These are phyloP conservation scores for Didymella pomorum DNA, from an alignment of 2,329 filamentous ascomycete genomes.

Conservation along the genomic window DNA sequence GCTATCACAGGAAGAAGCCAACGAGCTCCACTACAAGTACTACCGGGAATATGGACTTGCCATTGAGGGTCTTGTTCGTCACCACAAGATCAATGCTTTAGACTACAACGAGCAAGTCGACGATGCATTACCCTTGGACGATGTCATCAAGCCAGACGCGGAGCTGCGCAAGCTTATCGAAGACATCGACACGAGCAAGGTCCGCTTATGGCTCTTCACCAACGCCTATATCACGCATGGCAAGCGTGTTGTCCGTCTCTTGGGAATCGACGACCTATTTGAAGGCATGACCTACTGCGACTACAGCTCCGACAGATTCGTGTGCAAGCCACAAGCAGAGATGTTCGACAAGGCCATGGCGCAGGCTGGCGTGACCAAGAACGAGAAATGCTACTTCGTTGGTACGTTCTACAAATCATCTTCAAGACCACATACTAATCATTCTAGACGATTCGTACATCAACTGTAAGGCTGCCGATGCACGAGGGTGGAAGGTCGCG, in stretches of 20 bases:
- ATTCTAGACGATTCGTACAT: slow-evolving; percentile 81
- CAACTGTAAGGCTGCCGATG: slow-evolving; percentile 80
- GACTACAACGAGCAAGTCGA: slow-evolving; percentile 96
- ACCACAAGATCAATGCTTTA: slow-evolving; percentile 93
- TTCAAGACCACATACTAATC: slow-evolving; percentile 18
- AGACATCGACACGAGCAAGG: slow-evolving; percentile 83
- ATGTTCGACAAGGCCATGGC: slow-evolving; percentile 91
- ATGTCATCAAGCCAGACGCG: slow-evolving; percentile 80
- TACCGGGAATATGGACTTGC: slow-evolving; percentile 97
- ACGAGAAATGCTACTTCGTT: slow-evolving; percentile 87
- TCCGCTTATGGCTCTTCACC: slow-evolving; percentile 92
- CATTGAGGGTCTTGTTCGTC: slow-evolving; percentile 90
- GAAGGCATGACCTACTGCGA: slow-evolving; percentile 96
- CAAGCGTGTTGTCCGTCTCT: slow-evolving; percentile 78
- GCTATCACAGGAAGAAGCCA: slow-evolving; percentile 79
- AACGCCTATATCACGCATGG: slow-evolving; percentile 95
- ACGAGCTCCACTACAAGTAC: slow-evolving; percentile 85
- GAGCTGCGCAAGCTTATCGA: slow-evolving; percentile 77
- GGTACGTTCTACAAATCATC: slow-evolving; percentile 64
- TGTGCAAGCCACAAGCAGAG: slow-evolving; percentile 84
- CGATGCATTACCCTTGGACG: slow-evolving; percentile 88
- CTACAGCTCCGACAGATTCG: slow-evolving; percentile 74
- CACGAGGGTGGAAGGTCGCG: slow-evolving; percentile 83
- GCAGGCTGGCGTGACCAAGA: slow-evolving; percentile 75
- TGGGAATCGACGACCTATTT: slow-evolving; percentile 87